These are phyloP conservation scores for Aspergillus cejpii DNA, from an alignment of 2,329 filamentous ascomycete species.

Conservation along the genomic window DNA sequence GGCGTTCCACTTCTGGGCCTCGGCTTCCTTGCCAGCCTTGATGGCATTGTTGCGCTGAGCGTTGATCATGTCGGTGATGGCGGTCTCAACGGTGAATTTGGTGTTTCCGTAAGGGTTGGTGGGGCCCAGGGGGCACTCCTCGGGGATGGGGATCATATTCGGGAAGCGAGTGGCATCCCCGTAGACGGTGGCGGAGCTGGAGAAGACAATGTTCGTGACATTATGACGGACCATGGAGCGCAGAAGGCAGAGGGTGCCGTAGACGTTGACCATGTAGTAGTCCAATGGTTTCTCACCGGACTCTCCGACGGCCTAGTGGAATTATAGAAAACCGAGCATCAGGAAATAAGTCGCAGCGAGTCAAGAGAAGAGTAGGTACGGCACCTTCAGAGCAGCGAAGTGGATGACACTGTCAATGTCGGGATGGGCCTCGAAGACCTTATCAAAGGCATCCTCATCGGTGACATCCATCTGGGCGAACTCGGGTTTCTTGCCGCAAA, in stretches of 20 bases:
- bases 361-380: slow-evolving; percentile 7
- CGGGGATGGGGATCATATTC: slow-evolving; percentile 98
- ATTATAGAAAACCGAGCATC: slow-evolving; percentile 9
- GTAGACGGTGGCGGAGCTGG: slow-evolving; percentile 95
- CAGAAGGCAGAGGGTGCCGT: slow-evolving; percentile 81
- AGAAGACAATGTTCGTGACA: slow-evolving; percentile 97
- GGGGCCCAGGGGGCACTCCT: slow-evolving; percentile 89
- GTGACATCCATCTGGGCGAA: slow-evolving; percentile 88
- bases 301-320: slow-evolving; percentile 77
- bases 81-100: slow-evolving; percentile 82
- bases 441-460: slow-evolving; percentile 72
- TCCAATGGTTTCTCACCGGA: slow-evolving; percentile 89
- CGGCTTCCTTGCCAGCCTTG: slow-evolving; percentile 65
- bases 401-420: slow-evolving; percentile 98
- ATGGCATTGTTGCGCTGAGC: slow-evolving; percentile 75
- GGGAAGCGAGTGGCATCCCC: slow-evolving; percentile 93
- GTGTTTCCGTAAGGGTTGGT: slow-evolving; percentile 98
- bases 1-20: slow-evolving; percentile 78
- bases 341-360: too few relatives aligned
- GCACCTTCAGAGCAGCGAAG: slow-evolving; percentile 91
- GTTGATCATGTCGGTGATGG: slow-evolving; percentile 86
- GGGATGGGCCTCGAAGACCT: slow-evolving; percentile 80
- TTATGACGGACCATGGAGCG: slow-evolving; percentile 81
- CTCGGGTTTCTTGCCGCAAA: slow-evolving; percentile 76
- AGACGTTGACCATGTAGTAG: slow-evolving; percentile 96